These are phyloP conservation scores for Globisporangium spiculum DNA, from an alignment of 352 stramenopile genomes.

Conservation along the genomic window DNA sequence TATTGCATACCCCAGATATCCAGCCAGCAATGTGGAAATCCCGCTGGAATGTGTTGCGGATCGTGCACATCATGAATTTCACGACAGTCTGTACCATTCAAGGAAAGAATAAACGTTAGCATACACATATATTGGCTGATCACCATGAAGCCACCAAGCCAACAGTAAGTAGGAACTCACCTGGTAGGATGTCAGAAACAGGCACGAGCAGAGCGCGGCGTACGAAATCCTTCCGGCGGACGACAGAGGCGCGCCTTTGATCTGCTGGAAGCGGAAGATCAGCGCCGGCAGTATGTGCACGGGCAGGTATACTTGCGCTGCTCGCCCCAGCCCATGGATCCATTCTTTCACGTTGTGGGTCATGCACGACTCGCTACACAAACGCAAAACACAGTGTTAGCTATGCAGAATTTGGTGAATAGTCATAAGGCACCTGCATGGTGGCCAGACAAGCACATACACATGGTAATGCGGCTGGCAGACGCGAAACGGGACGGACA, in stretches of 20 bases:
- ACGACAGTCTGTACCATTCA: conserved; percentile 41
- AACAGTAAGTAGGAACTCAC: conserved; percentile 19
- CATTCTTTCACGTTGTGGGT: conserved; percentile 77
- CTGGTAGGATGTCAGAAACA: conserved; percentile 84
- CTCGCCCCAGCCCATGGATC: conserved; percentile 61
- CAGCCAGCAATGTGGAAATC: conserved; percentile 49
- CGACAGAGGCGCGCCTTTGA: conserved; percentile 45
- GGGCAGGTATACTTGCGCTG: conserved; percentile 75
- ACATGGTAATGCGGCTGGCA: conserved; percentile 88
- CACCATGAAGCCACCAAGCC: neutral
- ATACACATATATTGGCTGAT: neutral
- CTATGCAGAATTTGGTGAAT: neutral
- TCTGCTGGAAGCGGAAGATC: conserved; percentile 69
- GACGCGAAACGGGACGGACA: conserved; percentile 50
- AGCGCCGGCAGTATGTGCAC: conserved; percentile 77
- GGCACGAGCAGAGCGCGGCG: conserved; percentile 69
- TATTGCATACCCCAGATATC: conserved; percentile 48
- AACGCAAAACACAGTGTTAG: neutral
- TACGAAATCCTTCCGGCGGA: conserved; percentile 52
- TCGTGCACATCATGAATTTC: conserved; percentile 70
- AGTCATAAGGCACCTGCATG: no score
- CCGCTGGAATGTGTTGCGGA: conserved; percentile 68
- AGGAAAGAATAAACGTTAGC: neutral
- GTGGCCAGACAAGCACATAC: conserved; percentile 28
- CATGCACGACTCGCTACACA: conserved; percentile 70